Evolutionary conservation across 805 yeast species (phyloP), one percentile per base, ranked within the genome.

Genomic region (Candida ulmi): DNA sequence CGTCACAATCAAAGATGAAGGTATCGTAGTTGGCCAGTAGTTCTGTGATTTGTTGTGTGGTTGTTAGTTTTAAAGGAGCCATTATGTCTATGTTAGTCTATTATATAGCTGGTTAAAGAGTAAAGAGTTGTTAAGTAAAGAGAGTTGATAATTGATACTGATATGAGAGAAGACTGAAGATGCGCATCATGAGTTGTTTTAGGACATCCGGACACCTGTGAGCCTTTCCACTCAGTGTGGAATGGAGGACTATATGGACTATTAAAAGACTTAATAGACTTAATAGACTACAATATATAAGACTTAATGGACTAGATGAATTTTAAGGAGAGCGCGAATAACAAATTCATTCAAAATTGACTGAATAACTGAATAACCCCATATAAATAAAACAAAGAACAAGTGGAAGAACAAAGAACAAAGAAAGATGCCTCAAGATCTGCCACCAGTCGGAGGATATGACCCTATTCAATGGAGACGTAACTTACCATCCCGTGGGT

Each of bases 1-100:
- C 99, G 30, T 93, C 99, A 66, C 99, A 93, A 56, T 93, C 99
- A 58, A 93, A 93, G 49, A 93, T 66, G 53, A 90, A 91, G 43
- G 86, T 88, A 57, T 88, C 96, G 59, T 83, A 84, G 38, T 69
- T 57, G 47, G 72, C 74, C 9, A 93, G 62, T 35, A 93, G 64
- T 8, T 63, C 54, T 38, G 72, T 62, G 5, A 75, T 83, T 26
- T 73, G 73, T 17, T 66, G 67, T 40, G 65, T 68, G 17, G 63
- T 54, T 15, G 63, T 61, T 33, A 84, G 58, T 51, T 83, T 79
- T 1, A 54, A 50, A 8, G 86, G 51, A 11, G 37, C 38, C 19
- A 39, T 48, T 26, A n/a, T 26, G 29, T 26, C 29, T 9, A 12
- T 5, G 9, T 26, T 5, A 26, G 29, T 26, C n/a, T 8, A 26